Base-by-base conservation (phyloP, 2,329 filamentous ascomycete species). In the Parasarocladium wereldwijsianum region DNA sequence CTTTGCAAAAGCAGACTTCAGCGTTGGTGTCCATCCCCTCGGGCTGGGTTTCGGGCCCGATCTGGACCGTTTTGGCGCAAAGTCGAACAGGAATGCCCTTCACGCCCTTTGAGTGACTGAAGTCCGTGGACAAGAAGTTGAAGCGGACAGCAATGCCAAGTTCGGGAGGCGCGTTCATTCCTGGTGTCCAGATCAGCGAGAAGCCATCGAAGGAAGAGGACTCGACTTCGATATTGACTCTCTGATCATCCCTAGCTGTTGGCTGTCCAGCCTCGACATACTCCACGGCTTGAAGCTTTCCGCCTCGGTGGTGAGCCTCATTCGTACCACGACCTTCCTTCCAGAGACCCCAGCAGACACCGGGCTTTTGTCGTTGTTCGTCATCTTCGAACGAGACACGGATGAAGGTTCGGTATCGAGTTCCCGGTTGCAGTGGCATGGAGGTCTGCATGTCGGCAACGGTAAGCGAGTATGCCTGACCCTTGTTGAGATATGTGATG, bases 371-470 rank as follows among this genome's bases (percentile, higher is more conserved):
- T 37, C 87, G 70, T 51, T 96, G 90, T 49, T 93, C 79, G 37
- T 94, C 85, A 38, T 98, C 90, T 49, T 98, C 87, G 44, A 96
- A 98, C 0, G 87, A 94, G 26, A 98, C 76, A n/a, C 90, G 78
- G 26, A 98, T 71, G 48, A 79, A 93, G 0, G 87, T 96, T 32
- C 90, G 73, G 49, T 94, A 94, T 40, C 70, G 78, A 10, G 76
- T 62, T 7, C 73, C 75, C 4, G 66, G 66, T 1, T 60, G 51
- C 19, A 68, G 57, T 3, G 70, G 64, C 4, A 76, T 55, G 2
- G 66, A 60, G 2, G 78, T 70, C 5, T 64, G 62, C 0, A 80
- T 90, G 47, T 98, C 90, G 26, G 80, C 62, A 17, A 98, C 69
- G 3, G 81, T 80, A 12, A 98, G 62, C 0, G 82, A 81, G 50